Evolutionary conservation across 768 basidiomycete genomes (phyloP).

Genomic region (Boletus tylopilopsis): DNA sequence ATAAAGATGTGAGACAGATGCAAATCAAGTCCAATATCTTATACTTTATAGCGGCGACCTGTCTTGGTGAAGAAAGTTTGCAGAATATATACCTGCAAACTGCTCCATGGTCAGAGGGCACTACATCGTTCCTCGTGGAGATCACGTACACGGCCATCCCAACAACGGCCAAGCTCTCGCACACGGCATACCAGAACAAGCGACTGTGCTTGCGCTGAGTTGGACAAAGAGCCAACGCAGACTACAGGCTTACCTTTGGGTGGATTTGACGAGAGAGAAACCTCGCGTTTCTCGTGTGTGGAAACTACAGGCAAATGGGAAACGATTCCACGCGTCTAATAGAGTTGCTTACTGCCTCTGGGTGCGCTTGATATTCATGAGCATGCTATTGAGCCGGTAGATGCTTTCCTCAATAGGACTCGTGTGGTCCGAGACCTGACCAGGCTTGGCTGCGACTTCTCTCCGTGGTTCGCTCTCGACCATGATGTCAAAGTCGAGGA

Average conservation of each 20-base stretch:
- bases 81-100: conserved; percentile 86
- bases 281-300: conserved; percentile 93
- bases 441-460: conserved; percentile 83
- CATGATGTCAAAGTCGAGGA: conserved; percentile 97
- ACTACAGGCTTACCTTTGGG: conserved; percentile 59
- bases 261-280: conserved; percentile 89
- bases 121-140: background rate
- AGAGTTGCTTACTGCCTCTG: conserved; percentile 81
- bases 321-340: background rate
- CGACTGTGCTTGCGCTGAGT: conserved; percentile 45
- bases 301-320: conserved; percentile 51
- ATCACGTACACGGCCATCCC: conserved; percentile 82
- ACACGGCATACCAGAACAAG: conserved; percentile 89
- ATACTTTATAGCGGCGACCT: conserved; percentile 86
- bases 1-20: conserved; percentile 5
- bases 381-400: conserved; percentile 81
- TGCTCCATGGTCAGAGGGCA: conserved; percentile 30
- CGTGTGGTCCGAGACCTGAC: conserved; percentile 89
- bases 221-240: background rate
- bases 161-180: conserved; percentile 75
- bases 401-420: conserved; percentile 93
- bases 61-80: conserved; percentile 98
- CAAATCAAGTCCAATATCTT: conserved; percentile 24
- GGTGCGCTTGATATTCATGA: conserved; percentile 86
- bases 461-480: conserved; percentile 95